Evolutionary conservation across 495 filamentous ascomycete species (phyloP).

Genomic region (Xylaria venustula): DNA sequence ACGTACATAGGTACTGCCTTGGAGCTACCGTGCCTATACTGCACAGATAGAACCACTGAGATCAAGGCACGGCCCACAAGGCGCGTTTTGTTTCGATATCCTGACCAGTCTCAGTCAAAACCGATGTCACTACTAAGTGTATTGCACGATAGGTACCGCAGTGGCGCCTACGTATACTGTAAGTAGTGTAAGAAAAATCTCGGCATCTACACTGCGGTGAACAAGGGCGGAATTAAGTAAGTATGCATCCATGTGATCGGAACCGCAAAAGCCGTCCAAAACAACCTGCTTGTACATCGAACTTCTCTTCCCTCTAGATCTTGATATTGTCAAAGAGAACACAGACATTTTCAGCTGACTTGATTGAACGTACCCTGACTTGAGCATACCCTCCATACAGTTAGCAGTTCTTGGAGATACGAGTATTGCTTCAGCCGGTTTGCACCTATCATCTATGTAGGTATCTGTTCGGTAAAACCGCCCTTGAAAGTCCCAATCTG

Average conservation of each 20-base stretch:
- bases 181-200: neutral
- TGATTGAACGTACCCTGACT: no score
- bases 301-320: no score
- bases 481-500: constrained; percentile 17
- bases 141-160: neutral
- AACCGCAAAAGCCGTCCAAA: neutral
- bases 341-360: no score
- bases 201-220: neutral
- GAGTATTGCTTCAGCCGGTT: no score
- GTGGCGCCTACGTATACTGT: neutral
- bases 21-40: neutral
- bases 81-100: constrained; percentile 2
- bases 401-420: no score
- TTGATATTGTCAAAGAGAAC: no score
- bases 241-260: neutral
- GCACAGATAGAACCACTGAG: neutral
- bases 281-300: no score
- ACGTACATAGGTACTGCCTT: neutral
- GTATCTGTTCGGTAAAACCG: neutral
- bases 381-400: no score
- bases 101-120: neutral
- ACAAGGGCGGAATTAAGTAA: neutral
- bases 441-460: neutral
- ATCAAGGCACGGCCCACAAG: constrained; percentile 9
- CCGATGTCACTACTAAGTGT: neutral